A percentile compares a stretch with the other conserved stretches of the same genome.
Evolutionary conservation across 129 eudicot species (phyloP).

Genomic region (Artemisia argyi): DNA sequence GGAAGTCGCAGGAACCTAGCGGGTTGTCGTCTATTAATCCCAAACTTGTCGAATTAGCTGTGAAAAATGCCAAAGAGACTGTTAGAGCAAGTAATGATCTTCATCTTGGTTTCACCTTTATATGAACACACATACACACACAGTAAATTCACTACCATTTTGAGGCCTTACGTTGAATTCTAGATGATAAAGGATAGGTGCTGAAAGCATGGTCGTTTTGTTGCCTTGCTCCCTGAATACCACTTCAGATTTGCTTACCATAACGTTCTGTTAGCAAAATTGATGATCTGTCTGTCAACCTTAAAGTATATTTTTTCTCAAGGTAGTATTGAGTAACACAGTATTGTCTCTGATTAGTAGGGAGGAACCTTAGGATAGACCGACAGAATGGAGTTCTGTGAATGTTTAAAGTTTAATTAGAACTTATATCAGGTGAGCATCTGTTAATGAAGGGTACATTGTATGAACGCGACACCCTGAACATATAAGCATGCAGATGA

Average conservation of each 20-base stretch:
- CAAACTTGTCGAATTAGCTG: constrained; percentile 67
- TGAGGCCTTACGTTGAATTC: too few relatives aligned
- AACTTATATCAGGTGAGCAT: too few relatives aligned
- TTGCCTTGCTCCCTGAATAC: too few relatives aligned
- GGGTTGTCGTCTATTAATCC: constrained; percentile 81
- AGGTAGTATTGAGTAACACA: neutral
- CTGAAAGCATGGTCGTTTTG: too few relatives aligned
- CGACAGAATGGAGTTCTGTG: too few relatives aligned
- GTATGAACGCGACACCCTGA: too few relatives aligned
- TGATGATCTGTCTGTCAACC: neutral
- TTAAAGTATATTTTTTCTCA: neutral
- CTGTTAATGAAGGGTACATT: too few relatives aligned
- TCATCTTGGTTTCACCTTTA: constrained; percentile 8
- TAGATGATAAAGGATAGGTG: too few relatives aligned
- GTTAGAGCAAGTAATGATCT: constrained; percentile 39
- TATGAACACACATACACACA: neutral
- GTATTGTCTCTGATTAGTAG: neutral
- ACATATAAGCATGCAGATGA: too few relatives aligned
- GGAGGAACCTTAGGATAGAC: neutral
- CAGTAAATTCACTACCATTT: neutral
- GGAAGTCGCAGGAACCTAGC: constrained; percentile 82
- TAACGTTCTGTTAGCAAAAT: neutral
- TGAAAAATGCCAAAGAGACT: constrained; percentile 86
- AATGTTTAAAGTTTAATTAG: too few relatives aligned
- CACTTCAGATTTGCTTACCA: neutral